A percentile compares a stretch with the other conserved stretches of the same genome.
Conservation (phyloP, 2,329 filamentous ascomycete genomes). For the Aspergillus latus region DNA sequence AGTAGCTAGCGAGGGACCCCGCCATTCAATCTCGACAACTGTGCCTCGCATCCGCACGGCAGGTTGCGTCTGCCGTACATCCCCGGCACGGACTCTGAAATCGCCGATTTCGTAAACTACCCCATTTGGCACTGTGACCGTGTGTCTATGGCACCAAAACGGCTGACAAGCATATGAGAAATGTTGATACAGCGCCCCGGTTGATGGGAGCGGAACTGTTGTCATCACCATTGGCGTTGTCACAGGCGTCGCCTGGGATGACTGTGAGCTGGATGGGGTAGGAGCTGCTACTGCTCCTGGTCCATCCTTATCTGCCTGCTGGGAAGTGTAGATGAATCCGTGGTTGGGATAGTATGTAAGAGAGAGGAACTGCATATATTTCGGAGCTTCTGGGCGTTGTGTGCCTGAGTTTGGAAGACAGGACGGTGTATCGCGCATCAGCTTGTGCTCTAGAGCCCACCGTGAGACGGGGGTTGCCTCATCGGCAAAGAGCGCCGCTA, state of each 20-base stretch:
- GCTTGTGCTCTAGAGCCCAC: conserved; percentile 45
- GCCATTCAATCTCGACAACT: conserved; percentile 48
- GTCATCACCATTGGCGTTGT: conserved; percentile 38
- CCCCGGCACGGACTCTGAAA: conserved; percentile 45
- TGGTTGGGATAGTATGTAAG: conserved; percentile 42
- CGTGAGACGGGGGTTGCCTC: conserved; percentile 37
- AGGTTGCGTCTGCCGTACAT: conserved; percentile 44
- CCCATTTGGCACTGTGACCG: conserved; percentile 37
- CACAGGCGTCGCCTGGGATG: conserved; percentile 5
- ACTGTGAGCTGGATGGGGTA: conserved; percentile 4
- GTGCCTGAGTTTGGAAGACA: conserved; percentile 37
- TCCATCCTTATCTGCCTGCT: conserved; percentile 20
- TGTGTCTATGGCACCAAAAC: conserved; percentile 45
- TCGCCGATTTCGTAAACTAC: conserved; percentile 44
- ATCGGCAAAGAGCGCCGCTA: conserved; percentile 39
- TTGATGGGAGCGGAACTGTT: conserved; percentile 37
- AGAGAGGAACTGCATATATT: conserved; percentile 46
- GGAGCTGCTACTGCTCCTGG: conserved; percentile 7
- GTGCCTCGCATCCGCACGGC: conserved; percentile 40
- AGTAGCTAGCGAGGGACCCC: conserved; percentile 37
- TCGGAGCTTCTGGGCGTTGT: conserved; percentile 31
- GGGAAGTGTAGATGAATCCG: conserved; percentile 44
- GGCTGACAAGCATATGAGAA: conserved; percentile 44
- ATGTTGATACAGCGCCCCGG: conserved; percentile 40
- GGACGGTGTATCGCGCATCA: conserved; percentile 45